Percentiles rank a stretch among this genome's conserved stretches.
These are phyloP conservation scores for Rhodotorula kratochvilovae DNA, from an alignment of 768 basidiomycete genomes.

Conservation along the genomic window DNA sequence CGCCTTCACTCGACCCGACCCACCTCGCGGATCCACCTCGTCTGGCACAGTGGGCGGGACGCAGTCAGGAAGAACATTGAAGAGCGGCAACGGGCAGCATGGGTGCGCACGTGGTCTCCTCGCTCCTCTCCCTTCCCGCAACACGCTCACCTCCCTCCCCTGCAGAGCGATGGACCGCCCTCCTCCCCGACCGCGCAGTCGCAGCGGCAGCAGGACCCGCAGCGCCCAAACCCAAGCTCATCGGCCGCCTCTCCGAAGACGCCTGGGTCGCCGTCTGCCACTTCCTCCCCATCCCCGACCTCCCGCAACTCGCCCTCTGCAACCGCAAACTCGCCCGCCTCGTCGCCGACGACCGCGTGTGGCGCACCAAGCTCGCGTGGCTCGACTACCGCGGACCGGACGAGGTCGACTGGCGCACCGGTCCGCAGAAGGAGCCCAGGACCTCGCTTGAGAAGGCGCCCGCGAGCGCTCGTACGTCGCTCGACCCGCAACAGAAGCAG, in stretches of 20 bases:
- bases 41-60: no score
- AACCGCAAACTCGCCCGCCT: constrained; percentile 63
- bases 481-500: not conserved
- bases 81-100: not conserved
- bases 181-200: constrained; percentile 57
- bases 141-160: not conserved
- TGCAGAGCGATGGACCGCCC: constrained; percentile 71
- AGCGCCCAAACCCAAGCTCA: constrained; percentile 45
- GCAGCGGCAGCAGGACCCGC: not conserved
- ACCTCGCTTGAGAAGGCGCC: constrained; percentile 46
- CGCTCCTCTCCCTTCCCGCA: not conserved
- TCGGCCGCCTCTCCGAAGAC: constrained; percentile 75
- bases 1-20: no score
- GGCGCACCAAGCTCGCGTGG: constrained; percentile 68
- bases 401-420: constrained; percentile 16
- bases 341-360: constrained; percentile 66
- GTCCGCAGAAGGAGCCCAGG: constrained; percentile 48
- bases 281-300: constrained; percentile 71
- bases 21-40: no score
- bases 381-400: constrained; percentile 48
- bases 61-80: no score
- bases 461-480: not conserved
- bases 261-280: constrained; percentile 70
- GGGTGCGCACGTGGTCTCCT: not conserved
- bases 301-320: constrained; percentile 67